Base-by-base conservation (phyloP, 2,329 filamentous ascomycete genomes). In the Aphanoascus verrucosus region DNA sequence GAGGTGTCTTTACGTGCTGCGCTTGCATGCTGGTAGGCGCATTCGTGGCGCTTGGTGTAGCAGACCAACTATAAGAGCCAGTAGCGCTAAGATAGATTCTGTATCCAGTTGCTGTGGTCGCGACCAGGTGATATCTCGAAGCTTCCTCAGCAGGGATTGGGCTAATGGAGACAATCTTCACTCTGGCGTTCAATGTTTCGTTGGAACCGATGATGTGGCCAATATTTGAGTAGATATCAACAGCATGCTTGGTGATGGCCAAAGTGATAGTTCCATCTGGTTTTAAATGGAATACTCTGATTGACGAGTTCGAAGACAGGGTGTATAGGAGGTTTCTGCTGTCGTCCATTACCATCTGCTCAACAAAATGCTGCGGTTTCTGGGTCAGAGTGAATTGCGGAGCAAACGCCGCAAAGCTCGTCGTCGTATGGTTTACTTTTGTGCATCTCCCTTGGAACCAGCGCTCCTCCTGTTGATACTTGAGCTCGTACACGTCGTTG, bases 11-110 rank as follows among this genome's bases (percentile, higher is more conserved):
- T 69, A 98, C 88, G 64, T 94, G 93, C 61, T 94, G 86, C n/a
- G 96, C 83, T 68, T 96, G 90, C 88, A 98, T 96, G 69, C 88
- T 96, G 61, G 87, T 90, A 0, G 93, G 90, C 0, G 86, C 83
- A 55, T 77, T 83, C 6, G 80, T 77, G 17, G 79, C 76, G 19
- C 79, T 78, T 12, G 77, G 78, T 31, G 81, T 75, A 53, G 73
- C 70, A 52, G 72, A 68, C 70, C 72, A 69, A 59, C 68, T 66
- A 77, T 79, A 71, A 15, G 88, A 85, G 58, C 85, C 85, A 0
- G 89, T 95, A 4, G 91, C 88, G 64, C 89, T 97, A 52, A 98
- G 77, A 67, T 93, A 97, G 3, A 98, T 80, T 19, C 93, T 83
- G 65, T 90, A 94, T 17, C 94, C 93, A 0, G 88, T 94, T 55